These are phyloP conservation scores for Elsinoe australis DNA, from an alignment of 2,329 filamentous ascomycete genomes.

Conservation along the genomic window DNA sequence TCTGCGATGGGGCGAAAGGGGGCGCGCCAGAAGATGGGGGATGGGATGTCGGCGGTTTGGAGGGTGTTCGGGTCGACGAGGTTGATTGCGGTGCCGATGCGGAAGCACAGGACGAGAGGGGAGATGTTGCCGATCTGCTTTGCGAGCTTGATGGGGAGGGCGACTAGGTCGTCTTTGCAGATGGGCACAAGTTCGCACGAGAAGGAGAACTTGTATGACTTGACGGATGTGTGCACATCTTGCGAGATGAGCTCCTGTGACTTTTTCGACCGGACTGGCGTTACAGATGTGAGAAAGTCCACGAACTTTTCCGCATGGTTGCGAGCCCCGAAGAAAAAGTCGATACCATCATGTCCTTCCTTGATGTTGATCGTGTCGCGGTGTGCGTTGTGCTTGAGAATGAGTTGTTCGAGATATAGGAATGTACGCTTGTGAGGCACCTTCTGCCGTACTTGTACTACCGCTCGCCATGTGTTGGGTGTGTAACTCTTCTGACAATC, in stretches of 20 bases:
- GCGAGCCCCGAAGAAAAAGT: constrained; percentile 85
- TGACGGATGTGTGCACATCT: constrained; percentile 82
- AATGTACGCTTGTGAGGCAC: constrained; percentile 90
- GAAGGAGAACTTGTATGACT: constrained; percentile 91
- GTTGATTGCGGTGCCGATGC: constrained; percentile 82
- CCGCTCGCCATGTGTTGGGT: constrained; percentile 88
- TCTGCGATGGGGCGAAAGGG: constrained; percentile 79
- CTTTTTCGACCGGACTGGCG: constrained; percentile 71
- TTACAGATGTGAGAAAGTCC: constrained; percentile 78
- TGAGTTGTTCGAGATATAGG: constrained; percentile 81
- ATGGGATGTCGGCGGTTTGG: constrained; percentile 77
- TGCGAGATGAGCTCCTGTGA: constrained; percentile 90
- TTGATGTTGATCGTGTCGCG: constrained; percentile 96
- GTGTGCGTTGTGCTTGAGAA: constrained; percentile 88
- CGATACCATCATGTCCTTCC: constrained; percentile 88
- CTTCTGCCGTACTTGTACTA: constrained; percentile 92
- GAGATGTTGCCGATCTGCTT: constrained; percentile 82
- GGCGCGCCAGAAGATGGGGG: constrained; percentile 79
- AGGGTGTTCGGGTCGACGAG: constrained; percentile 85
- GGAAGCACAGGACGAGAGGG: constrained; percentile 76
- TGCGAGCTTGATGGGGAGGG: constrained; percentile 79
- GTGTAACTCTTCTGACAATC: constrained; percentile 96
- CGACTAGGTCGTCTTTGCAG: constrained; percentile 96
- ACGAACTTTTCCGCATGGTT: constrained; percentile 91
- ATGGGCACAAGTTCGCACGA: constrained; percentile 86